Base-by-base conservation (phyloP, 495 filamentous ascomycete species). In the Jackrogersella multiformis region DNA sequence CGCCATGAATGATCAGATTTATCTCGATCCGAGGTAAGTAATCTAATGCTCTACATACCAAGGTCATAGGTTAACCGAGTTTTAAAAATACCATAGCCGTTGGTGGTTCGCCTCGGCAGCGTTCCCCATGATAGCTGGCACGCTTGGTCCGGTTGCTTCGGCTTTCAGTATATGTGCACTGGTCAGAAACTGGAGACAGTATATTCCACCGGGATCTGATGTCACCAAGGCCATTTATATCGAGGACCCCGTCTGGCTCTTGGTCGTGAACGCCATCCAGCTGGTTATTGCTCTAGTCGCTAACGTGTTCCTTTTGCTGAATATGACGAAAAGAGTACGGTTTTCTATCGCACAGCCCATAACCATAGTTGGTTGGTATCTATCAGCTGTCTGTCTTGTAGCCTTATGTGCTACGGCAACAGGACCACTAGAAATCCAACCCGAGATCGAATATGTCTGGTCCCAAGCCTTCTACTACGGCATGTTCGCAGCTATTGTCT, bases 91-190 rank as follows among this genome's bases (percentile, higher is more conserved):
- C n/a, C n/a, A n/a, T 21, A 84, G 88, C 59, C 87, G 88, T 38
- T 97, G 92, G 92, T 97, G 93, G 92, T 89, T 94, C 67, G 90
- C 91, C 7, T 90, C 88, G 18, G 91, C 92, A 0, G 90, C 87
- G 8, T 92, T 92, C 65, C 93, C 93, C 26, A 83, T 96, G 69
- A 80, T 93, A 26, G 91, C 92, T 45, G 92, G 90, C 39, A 94
- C 92, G 0, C 88, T 97, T 55, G 93, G 93, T 0, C 93, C 93
- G 3, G 90, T 95, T 58, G 92, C 92, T 18, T 82, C 79, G 32
- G 88, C 90, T 16, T 92, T 96, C 83, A 91, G 84, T 73, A 88
- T 97, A 36, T 92, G 90, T 73, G 88, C 90, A 23, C 78, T 97
- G 32, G 87, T 88, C 5, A 80, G 87, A 66, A 82, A 87, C 42